Evolutionary conservation across 1,284 basidiomycete genomes (phyloP).

Genomic region (Sanghuangporus baumii): DNA sequence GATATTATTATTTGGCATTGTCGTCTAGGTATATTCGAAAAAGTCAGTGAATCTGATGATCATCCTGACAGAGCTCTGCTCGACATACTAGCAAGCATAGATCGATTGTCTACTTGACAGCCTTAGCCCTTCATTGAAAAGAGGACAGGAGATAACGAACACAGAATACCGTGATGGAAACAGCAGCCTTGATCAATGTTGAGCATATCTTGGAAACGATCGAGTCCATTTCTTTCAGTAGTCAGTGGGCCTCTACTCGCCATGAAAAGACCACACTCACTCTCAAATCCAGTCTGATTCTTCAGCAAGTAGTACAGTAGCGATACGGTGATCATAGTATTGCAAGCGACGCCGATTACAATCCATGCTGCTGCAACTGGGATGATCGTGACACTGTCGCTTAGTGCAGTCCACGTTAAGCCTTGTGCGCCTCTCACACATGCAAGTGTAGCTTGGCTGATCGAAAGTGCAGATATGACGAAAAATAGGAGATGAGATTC

Average conservation of each 20-base stretch:
- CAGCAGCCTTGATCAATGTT: neutral
- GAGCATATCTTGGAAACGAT: slow-evolving; percentile 1
- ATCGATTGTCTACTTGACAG: neutral
- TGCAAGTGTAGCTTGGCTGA: slow-evolving; percentile 22
- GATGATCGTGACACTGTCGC: slow-evolving; percentile 13
- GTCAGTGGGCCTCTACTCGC: neutral
- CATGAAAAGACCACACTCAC: neutral
- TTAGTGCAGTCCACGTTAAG: slow-evolving; percentile 18
- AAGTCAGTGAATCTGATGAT: neutral
- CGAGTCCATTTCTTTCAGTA: neutral
- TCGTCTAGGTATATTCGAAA: neutral
- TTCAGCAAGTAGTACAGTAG: neutral
- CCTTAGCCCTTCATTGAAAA: neutral
- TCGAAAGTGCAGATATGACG: slow-evolving; percentile 21
- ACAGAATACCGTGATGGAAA: neutral
- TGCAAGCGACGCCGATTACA: slow-evolving; percentile 12
- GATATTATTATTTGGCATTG: slow-evolving; percentile 1
- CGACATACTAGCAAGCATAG: neutral
- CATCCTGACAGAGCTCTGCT: neutral
- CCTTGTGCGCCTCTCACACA: slow-evolving; percentile 16
- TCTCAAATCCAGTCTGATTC: slow-evolving; percentile 2
- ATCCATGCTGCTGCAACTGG: slow-evolving; percentile 21
- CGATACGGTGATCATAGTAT: slow-evolving; percentile 13
- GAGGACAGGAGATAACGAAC: neutral
- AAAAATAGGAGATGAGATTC: slow-evolving; percentile 23